Evolutionary conservation across 2,329 filamentous ascomycete species (phyloP).

Genomic region (Venturiaceae sp.): DNA sequence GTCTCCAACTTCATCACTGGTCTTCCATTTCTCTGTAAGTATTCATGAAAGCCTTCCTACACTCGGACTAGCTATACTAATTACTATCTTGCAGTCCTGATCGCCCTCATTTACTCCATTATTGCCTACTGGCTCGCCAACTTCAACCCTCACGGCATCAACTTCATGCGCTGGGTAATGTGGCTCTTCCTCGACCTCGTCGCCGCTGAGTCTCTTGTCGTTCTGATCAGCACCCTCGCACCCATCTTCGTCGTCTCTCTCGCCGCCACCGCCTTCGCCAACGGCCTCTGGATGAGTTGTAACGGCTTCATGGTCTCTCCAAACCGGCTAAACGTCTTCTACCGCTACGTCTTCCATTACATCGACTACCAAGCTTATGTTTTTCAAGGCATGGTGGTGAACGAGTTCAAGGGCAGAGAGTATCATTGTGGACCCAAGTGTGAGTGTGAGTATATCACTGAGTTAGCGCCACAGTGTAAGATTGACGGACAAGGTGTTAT

Average conservation of each 20-base stretch:
- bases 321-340: slow-evolving; percentile 68
- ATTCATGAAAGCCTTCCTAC: slow-evolving; percentile 14
- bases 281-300: slow-evolving; percentile 84
- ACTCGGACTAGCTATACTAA: not conserved
- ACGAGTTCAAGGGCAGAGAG: slow-evolving; percentile 60
- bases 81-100: slow-evolving; percentile 43
- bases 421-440: slow-evolving; percentile 54
- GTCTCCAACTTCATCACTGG: slow-evolving; percentile 76
- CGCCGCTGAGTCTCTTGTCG: slow-evolving; percentile 73
- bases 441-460: slow-evolving; percentile 61
- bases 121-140: slow-evolving; percentile 74
- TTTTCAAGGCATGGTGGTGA: slow-evolving; percentile 90
- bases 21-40: slow-evolving; percentile 57
- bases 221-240: slow-evolving; percentile 62
- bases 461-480: slow-evolving; percentile 52
- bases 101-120: slow-evolving; percentile 63
- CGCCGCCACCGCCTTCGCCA: slow-evolving; percentile 73
- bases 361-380: slow-evolving; percentile 83
- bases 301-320: slow-evolving; percentile 72
- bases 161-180: slow-evolving; percentile 70
- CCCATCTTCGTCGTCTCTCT: slow-evolving; percentile 73
- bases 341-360: slow-evolving; percentile 80
- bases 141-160: slow-evolving; percentile 53
- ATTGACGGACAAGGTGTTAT: slow-evolving; percentile 65
- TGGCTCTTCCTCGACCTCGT: slow-evolving; percentile 81